A percentile compares a stretch with the other conserved stretches of the same genome.
Conservation (phyloP, 345 rosid genomes). For the Aquilaria yunnanensis region DNA sequence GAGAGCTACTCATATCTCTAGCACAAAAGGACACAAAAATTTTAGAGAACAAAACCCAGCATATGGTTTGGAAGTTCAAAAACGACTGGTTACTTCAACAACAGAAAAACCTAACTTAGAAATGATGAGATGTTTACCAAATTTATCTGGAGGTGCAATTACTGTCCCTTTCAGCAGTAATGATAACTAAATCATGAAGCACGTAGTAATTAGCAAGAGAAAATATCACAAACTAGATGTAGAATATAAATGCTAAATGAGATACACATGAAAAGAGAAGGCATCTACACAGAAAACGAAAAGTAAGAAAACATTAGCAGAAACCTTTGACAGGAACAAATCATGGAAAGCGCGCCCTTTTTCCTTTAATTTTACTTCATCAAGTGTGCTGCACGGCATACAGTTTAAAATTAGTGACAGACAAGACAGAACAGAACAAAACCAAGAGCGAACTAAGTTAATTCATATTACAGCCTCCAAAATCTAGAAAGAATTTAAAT, state of each 20-base stretch:
- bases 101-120: not conserved
- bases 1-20: not conserved
- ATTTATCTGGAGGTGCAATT: slow-evolving; percentile 97
- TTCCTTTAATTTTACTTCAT: slow-evolving; percentile 86
- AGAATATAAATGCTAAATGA: not conserved
- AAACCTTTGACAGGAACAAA: slow-evolving; percentile 83
- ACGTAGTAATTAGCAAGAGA: slow-evolving; percentile 22
- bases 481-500: too few species aligned
- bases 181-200: slow-evolving; percentile 49
- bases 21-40: slow-evolving; percentile 9
- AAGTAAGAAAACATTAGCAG: not conserved
- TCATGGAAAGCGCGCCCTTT: slow-evolving; percentile 86
- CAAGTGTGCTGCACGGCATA: slow-evolving; percentile 58
- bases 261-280: not conserved
- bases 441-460: not conserved
- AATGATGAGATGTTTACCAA: slow-evolving; percentile 44
- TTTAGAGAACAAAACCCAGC: slow-evolving; percentile 9
- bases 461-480: too few species aligned
- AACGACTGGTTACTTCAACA: not conserved
- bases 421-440: not conserved
- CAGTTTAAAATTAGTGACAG: not conserved
- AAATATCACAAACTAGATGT: slow-evolving; percentile 6
- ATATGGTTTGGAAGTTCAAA: not conserved
- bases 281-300: not conserved
- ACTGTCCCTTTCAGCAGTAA: slow-evolving; percentile 89